phyloP scores from a whole-genome alignment of 148 eudicot species.

The Limonium bicolor region DNA sequence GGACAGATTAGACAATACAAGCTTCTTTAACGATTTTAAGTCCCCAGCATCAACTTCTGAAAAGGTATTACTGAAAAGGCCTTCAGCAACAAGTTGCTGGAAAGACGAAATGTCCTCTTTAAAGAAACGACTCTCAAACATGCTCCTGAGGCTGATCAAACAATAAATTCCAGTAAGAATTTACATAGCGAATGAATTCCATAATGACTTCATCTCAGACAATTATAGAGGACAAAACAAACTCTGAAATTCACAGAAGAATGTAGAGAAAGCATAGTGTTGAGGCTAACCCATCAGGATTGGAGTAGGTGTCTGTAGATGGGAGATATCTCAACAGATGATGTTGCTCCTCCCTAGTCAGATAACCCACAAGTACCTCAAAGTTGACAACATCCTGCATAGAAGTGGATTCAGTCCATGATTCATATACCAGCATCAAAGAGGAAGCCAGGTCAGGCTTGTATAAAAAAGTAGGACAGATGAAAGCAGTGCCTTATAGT shows the following conservation, averaged over 20 bases:
- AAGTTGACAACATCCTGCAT: constrained; percentile 62
- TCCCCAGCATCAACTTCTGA: constrained; percentile 41
- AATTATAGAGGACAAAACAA: not conserved
- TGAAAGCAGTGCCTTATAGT: too few relatives aligned
- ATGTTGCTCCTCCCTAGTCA: constrained; percentile 61
- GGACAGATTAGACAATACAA: constrained; percentile 38
- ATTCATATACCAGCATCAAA: too few relatives aligned
- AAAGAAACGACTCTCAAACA: constrained; percentile 54
- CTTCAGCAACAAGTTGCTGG: constrained; percentile 72
- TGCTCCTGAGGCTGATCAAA: constrained; percentile 34
- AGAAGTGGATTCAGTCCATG: too few relatives aligned
- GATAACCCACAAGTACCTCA: constrained; percentile 35
- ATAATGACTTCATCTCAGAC: not conserved
- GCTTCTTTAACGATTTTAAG: constrained; percentile 37
- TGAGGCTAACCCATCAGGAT: constrained; percentile 45
- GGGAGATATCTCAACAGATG: constrained; percentile 64
- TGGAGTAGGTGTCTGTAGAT: constrained; percentile 27
- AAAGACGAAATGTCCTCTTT: constrained; percentile 59
- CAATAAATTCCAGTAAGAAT: not conserved
- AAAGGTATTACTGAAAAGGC: constrained; percentile 49
- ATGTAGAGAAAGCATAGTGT: not conserved
- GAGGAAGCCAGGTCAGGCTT: too few relatives aligned
- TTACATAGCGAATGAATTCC: not conserved
- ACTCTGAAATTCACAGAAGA: not conserved
- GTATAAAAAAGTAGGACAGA: too few relatives aligned